These are phyloP conservation scores for Nigrograna mackinnonii DNA, from an alignment of 2,329 filamentous ascomycete genomes.

Conservation along the genomic window DNA sequence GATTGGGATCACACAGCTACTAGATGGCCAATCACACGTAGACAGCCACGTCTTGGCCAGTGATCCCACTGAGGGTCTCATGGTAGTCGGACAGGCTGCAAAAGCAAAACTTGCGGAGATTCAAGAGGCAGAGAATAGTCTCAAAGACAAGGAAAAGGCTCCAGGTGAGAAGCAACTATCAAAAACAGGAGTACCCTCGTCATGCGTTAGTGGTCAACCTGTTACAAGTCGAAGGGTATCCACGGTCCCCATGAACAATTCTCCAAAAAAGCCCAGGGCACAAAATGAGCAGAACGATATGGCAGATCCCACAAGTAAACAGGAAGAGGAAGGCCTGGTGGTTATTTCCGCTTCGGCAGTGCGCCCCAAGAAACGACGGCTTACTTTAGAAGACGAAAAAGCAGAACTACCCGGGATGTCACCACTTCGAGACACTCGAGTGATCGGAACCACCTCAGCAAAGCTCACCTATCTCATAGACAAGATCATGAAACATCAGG, in stretches of 20 bases:
- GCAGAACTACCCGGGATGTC: constrained; percentile 46
- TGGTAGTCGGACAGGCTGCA: constrained; percentile 27
- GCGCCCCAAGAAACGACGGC: constrained; percentile 32
- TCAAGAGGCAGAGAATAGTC: constrained; percentile 18
- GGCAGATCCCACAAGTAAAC: neutral
- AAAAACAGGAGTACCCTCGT: constrained; percentile 46
- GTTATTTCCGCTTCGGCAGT: constrained; percentile 17
- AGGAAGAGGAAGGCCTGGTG: neutral
- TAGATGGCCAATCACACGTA: constrained; percentile 60
- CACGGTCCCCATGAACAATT: constrained; percentile 19
- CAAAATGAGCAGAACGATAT: no score
- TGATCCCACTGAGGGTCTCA: constrained; percentile 28
- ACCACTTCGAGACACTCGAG: constrained; percentile 61
- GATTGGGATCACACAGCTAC: constrained; percentile 60
- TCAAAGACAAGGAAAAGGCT: constrained; percentile 8
- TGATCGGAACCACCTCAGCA: constrained; percentile 81
- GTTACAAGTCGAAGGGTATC: constrained; percentile 29
- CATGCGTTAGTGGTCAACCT: constrained; percentile 42
- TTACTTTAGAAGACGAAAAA: constrained; percentile 32
- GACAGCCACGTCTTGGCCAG: constrained; percentile 35
- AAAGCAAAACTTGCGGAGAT: constrained; percentile 27
- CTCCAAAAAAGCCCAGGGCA: constrained; percentile 20
- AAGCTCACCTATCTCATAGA: constrained; percentile 88
- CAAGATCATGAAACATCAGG: constrained; percentile 68
- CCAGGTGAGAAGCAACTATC: constrained; percentile 13